These are phyloP conservation scores for Lactuca saligna DNA, from an alignment of 129 eudicot genomes.

Conservation along the genomic window DNA sequence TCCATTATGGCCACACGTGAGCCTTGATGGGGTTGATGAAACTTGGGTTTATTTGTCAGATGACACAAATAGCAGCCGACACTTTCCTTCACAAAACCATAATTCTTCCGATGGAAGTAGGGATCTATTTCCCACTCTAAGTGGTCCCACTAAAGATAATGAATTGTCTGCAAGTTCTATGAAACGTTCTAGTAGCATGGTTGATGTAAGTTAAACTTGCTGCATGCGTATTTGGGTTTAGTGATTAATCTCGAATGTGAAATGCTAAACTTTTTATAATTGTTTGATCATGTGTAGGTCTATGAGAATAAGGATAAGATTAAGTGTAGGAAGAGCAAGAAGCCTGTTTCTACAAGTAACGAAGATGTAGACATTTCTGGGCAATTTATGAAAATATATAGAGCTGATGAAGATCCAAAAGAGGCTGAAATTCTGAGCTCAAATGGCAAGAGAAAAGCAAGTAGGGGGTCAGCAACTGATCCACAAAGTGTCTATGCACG, in stretches of 20 bases:
- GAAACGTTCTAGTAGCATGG: conserved; percentile 44
- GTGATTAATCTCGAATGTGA: not conserved
- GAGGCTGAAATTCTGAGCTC: conserved; percentile 20
- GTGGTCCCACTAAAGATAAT: conserved; percentile 10
- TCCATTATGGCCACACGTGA: conserved; percentile 29
- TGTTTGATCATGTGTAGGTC: conserved; percentile 32
- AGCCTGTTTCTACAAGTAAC: conserved; percentile 21
- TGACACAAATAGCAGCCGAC: conserved; percentile 26
- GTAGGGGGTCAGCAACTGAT: conserved; percentile 70
- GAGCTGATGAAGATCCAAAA: conserved; percentile 57
- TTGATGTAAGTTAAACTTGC: conserved; percentile 46
- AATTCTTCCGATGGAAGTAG: conserved; percentile 20
- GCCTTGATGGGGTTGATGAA: conserved; percentile 21
- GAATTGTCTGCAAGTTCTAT: conserved; percentile 26
- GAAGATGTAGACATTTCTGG: conserved; percentile 25
- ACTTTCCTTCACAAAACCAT: conserved; percentile 32
- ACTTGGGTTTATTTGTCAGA: conserved; percentile 22
- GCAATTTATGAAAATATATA: conserved; percentile 29
- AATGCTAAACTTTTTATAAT: conserved; percentile 1
- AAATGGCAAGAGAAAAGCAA: conserved; percentile 50
- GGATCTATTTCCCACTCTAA: no score
- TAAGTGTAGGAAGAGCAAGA: conserved; percentile 42
- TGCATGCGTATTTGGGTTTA: conserved; percentile 8
- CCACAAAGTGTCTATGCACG: conserved; percentile 86
- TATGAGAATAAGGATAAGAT: conserved; percentile 47